Evolutionary conservation across 2,329 filamentous ascomycete species (phyloP), one percentile per base, ranked within the genome.

Genomic region (Metarhizium rileyi): DNA sequence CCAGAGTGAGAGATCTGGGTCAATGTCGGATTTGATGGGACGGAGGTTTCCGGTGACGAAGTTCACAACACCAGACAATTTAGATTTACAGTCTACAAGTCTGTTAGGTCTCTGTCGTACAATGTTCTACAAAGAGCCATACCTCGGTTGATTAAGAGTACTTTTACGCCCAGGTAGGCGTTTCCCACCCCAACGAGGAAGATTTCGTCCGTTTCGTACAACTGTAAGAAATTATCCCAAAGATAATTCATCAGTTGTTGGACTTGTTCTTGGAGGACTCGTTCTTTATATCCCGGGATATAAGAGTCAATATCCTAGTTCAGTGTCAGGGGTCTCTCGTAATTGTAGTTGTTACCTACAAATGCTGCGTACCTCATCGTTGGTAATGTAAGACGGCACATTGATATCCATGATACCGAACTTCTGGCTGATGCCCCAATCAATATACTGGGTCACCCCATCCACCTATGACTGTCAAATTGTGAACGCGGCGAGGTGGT

Each of bases 151-250:
- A 84, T 84, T 5, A 97, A 73, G 5, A 97, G 78, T 50, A 90
- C 79, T 51, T 93, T 84, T 44, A 96, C 79, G 2, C 88, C 90
- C 3, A 86, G 73, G 61, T 93, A 95, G 1, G 93, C 87, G 58
- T 89, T 84, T n/a, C 93, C 93, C 2, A 95, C 81, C 0, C 93
- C 91, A 62, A 98, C 75, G 22, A 98, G 73, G 62, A 95, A 87
- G 16, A 97, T 80, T 47, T 91, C 81, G 5, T 84, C 81, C 0
- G 78, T 74, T 2, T 84, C 70, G 46, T 83, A 83, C 28, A 87
- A 75, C 72, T 95, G 87, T 20, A 98, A 81, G 61, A 96, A 96
- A 62, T 98, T 98, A 59, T 96, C 90, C 93, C 93, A 98, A 14
- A 98, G 72, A 61, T 95, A 97, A 52, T 78, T 82, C 4, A 91